phyloP scores from a whole-genome alignment of 495 filamentous ascomycete species.

The Talaromyces ruber region DNA sequence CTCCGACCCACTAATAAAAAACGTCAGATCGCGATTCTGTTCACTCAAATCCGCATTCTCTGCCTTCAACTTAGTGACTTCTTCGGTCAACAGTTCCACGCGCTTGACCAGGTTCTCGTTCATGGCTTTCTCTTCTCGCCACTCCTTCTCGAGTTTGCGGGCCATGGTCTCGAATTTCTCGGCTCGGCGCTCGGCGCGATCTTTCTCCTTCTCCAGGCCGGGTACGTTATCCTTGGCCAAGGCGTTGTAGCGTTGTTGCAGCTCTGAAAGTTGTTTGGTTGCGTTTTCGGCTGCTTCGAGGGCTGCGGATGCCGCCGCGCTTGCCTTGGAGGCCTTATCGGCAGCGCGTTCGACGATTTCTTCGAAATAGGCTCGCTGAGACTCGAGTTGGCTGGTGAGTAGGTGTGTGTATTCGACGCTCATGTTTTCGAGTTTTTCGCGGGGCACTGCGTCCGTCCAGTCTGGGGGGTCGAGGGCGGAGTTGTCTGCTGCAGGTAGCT shows the following conservation, averaged over 20 bases:
- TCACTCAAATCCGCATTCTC: constrained; percentile 62
- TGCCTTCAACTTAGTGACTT: constrained; percentile 44
- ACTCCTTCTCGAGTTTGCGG: constrained; percentile 62
- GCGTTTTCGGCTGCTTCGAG: constrained; percentile 43
- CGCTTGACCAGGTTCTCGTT: constrained; percentile 68
- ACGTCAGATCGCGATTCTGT: constrained; percentile 81
- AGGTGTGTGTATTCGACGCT: constrained; percentile 91
- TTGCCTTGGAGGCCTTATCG: constrained; percentile 77
- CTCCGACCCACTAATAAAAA: constrained; percentile 79
- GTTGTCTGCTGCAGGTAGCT: constrained; percentile 54
- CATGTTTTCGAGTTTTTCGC: constrained; percentile 87
- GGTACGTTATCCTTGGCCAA: constrained; percentile 53
- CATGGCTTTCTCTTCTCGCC: constrained; percentile 83
- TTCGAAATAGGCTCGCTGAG: constrained; percentile 88
- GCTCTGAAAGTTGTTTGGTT: constrained; percentile 36
- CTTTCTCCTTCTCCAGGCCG: constrained; percentile 58
- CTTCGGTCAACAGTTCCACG: constrained; percentile 55
- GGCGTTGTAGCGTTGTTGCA: constrained; percentile 47
- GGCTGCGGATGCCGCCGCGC: constrained; percentile 55
- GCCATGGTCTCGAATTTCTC: constrained; percentile 68
- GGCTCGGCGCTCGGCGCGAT: constrained; percentile 56
- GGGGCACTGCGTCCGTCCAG: constrained; percentile 65
- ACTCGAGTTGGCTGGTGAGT: constrained; percentile 83
- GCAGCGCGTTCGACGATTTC: constrained; percentile 85
- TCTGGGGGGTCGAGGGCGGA: constrained; percentile 35